Evolutionary conservation across 352 stramenopile species (phyloP).

Genomic region (Globisporangium megalacanthum): DNA sequence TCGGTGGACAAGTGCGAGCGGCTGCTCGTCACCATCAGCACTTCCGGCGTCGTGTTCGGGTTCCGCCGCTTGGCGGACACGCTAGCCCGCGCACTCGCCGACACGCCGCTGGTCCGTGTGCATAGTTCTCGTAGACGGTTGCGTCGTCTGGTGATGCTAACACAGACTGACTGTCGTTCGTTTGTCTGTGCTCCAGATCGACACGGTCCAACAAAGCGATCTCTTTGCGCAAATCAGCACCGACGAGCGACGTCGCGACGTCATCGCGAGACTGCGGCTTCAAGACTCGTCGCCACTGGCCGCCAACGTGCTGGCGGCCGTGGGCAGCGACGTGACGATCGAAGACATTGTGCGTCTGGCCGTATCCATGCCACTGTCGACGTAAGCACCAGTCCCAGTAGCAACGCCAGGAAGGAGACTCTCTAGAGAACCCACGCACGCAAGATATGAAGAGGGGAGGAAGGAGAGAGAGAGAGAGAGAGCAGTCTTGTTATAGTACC

Average conservation of each 20-base stretch:
- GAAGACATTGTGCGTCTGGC: conserved; percentile 13
- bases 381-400: not conserved
- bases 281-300: not conserved
- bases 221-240: conserved; percentile 32
- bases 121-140: not conserved
- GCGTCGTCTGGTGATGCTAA: not conserved
- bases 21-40: conserved; percentile 56
- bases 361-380: conserved; percentile 5
- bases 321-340: conserved; percentile 5
- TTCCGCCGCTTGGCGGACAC: conserved; percentile 44
- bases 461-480: not conserved
- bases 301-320: conserved; percentile 1
- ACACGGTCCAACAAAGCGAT: conserved; percentile 32
- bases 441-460: too few species aligned
- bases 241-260: conserved; percentile 28
- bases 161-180: not conserved
- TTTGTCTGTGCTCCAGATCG: conserved; percentile 11
- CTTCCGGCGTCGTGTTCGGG: conserved; percentile 57
- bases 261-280: conserved; percentile 30
- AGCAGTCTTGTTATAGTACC: conserved; percentile 12
- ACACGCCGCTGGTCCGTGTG: conserved; percentile 33
- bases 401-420: not conserved
- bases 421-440: too few species aligned
- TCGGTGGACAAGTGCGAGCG: conserved; percentile 23
- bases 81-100: conserved; percentile 34